Evolutionary conservation across 805 yeast genomes (phyloP), one percentile per base, ranked within the genome.

Genomic region (Candida berthetii): DNA sequence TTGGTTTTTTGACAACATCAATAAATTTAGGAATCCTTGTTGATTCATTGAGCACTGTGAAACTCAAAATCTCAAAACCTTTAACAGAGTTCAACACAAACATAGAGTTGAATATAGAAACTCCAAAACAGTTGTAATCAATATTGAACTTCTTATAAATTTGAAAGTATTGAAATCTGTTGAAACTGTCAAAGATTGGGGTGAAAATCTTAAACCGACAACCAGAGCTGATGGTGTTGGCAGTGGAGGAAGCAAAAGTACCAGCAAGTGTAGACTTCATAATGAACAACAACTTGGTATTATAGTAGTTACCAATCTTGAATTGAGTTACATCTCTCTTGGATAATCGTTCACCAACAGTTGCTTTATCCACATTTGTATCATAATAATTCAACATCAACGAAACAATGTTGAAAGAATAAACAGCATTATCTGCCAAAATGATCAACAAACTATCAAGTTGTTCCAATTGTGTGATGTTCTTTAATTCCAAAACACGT

Each of bases 241-340:
- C 65, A 64, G 4, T 64, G 60, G 16, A 61, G 16, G 70, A 74
- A 52, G 68, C 61, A 41, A 65, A 70, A 58, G 22, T 16, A 3
- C 69, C 78, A 62, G 65, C 70, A 7, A 22, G 9, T 7, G 25
- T 22, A 22, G 25, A 6, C 53, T 74, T 77, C 61, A 79, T 76
- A 58, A 70, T 74, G 52, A 72, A 76, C 42, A 81, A 59, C 71
- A 76, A 69, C 34, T 68, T 76, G 47, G 77, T 69, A 58, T 77
- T 79, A 43, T 79, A 71, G 55, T 89, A 87, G 25, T 69, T 74
- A 0, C 93, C 96, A 45, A 84, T 65, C 37, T 73, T 74, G 61
- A 85, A 89, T 47, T 74, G 80, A 2, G 74, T 61, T 0, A 80
- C 78, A 55, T 78, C 61, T 58, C 78, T 77, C 48, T 72, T 67